Conservation (phyloP, 371 early-diverging fungal genomes). For the Mucor lusitanicus region DNA sequence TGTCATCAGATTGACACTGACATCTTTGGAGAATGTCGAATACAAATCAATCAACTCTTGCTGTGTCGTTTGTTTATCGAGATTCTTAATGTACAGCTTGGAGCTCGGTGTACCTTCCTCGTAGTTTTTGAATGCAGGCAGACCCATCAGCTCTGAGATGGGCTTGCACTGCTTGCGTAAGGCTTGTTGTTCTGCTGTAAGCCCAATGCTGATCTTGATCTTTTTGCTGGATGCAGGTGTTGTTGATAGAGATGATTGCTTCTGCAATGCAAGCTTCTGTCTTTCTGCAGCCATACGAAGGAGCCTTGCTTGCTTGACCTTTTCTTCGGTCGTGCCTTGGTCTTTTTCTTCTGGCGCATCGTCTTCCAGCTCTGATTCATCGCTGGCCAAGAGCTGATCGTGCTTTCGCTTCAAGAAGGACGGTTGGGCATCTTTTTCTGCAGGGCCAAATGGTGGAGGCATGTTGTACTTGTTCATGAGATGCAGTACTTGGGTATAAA, state of each 20-base stretch:
- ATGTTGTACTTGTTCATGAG: slow-evolving; percentile 76
- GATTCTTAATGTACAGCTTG: slow-evolving; percentile 44
- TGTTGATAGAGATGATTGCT: neutral
- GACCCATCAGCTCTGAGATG: slow-evolving; percentile 15
- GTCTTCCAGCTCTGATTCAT: slow-evolving; percentile 63
- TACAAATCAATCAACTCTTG: slow-evolving; percentile 36
- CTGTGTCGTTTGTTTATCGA: slow-evolving; percentile 31
- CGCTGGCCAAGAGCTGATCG: slow-evolving; percentile 50
- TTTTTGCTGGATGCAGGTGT: neutral
- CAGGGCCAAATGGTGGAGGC: slow-evolving; percentile 63
- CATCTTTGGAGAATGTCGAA: slow-evolving; percentile 21
- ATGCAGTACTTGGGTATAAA: slow-evolving; percentile 69
- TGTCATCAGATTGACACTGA: slow-evolving; percentile 34
- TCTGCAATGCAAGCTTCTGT: slow-evolving; percentile 14
- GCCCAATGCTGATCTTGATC: slow-evolving; percentile 13
- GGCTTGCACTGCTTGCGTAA: slow-evolving; percentile 17
- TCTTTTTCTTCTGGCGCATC: slow-evolving; percentile 33
- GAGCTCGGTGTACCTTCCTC: slow-evolving; percentile 26
- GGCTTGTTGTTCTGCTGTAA: slow-evolving; percentile 6
- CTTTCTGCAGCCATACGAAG: slow-evolving; percentile 25
- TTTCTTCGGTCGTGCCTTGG: slow-evolving; percentile 3
- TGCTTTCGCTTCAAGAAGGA: slow-evolving; percentile 32
- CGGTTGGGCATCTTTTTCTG: slow-evolving; percentile 34
- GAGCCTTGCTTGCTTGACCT: slow-evolving; percentile 22
- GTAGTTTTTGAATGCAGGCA: slow-evolving; percentile 39